Conservation (phyloP, 495 filamentous ascomycete species). For the Darksidea phi region DNA sequence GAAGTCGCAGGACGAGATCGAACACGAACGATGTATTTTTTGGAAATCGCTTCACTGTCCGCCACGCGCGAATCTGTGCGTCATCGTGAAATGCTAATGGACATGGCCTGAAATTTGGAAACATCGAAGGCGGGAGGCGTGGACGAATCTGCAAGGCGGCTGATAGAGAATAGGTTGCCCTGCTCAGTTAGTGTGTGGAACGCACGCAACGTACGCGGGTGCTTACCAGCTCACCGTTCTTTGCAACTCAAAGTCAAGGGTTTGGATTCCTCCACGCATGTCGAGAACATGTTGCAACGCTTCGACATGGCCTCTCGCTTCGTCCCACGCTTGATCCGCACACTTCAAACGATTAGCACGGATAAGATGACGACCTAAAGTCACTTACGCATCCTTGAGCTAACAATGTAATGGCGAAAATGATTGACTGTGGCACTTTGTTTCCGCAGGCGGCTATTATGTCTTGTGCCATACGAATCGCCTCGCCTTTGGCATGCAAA, state of each 20-base stretch:
- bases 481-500: slow-evolving; percentile 28
- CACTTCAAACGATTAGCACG: slow-evolving; percentile 16
- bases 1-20: slow-evolving; percentile 22
- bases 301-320: slow-evolving; percentile 27
- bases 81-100: slow-evolving; percentile 32
- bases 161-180: slow-evolving; percentile 18
- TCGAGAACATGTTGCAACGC: slow-evolving; percentile 24
- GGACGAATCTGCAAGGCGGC: slow-evolving; percentile 13
- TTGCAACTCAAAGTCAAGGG: slow-evolving; percentile 29
- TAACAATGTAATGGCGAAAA: slow-evolving; percentile 24
- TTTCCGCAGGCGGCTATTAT: slow-evolving; percentile 16
- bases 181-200: slow-evolving; percentile 3
- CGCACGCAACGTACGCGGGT: not conserved
- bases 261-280: slow-evolving; percentile 16
- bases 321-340: slow-evolving; percentile 24
- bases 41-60: slow-evolving; percentile 29
- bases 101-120: not conserved
- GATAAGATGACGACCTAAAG: not conserved
- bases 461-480: slow-evolving; percentile 26
- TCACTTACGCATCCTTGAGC: slow-evolving; percentile 31
- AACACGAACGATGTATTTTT: slow-evolving; percentile 29
- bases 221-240: slow-evolving; percentile 20
- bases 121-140: slow-evolving; percentile 20
- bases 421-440: slow-evolving; percentile 21
- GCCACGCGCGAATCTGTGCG: slow-evolving; percentile 27